Base-by-base conservation (phyloP, 2,329 filamentous ascomycete genomes). In the Aspergillus sp. region DNA sequence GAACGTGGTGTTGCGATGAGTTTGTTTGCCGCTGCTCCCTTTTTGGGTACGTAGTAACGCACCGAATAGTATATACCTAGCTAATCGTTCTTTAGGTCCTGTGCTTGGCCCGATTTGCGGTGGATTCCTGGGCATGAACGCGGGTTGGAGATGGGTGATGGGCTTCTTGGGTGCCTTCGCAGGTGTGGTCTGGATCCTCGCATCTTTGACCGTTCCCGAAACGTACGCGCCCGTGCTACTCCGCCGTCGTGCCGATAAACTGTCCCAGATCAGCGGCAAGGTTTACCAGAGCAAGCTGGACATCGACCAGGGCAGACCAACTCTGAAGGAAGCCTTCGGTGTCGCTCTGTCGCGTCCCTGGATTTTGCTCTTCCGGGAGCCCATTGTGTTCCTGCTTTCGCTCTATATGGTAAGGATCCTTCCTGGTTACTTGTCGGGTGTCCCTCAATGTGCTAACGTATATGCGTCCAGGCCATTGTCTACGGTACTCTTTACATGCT, bases 111-210 rank as follows among this genome's bases (percentile, higher is more conserved):
- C 87, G 3, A 82, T 89, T 41, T 79, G 82, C 13, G 84, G 84
- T 50, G 85, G 85, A 1, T 89, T 88, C 65, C 73, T 88, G 1
- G 82, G 82, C 5, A 76, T 83, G 58, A 75, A 76, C 2, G 79
- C 79, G 16, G 86, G 85, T 9, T 88, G 87, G 87, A 75, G 85
- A 59, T 88, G 86, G 87, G 81, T 88, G 10, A 75, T 81, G 63
- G 84, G 83, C 1, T 69, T 87, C 44, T 78, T 84, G 59, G 78
- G 82, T 34, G 81, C 82, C 49, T 86, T 88, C 65, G 83, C 82
- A 2, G 83, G 83, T 9, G 68, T 77, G 5, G 45, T 87, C 31
- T 85, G 81, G 64, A 53, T 70, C 3, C 48, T 58, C 6, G 56
- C 56, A 16, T 23, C 42, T 23, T 20, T 59, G 7, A 41, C 62